Conservation (phyloP, 2,329 filamentous ascomycete species). For the Stagonosporopsis cucurbitacearum region DNA sequence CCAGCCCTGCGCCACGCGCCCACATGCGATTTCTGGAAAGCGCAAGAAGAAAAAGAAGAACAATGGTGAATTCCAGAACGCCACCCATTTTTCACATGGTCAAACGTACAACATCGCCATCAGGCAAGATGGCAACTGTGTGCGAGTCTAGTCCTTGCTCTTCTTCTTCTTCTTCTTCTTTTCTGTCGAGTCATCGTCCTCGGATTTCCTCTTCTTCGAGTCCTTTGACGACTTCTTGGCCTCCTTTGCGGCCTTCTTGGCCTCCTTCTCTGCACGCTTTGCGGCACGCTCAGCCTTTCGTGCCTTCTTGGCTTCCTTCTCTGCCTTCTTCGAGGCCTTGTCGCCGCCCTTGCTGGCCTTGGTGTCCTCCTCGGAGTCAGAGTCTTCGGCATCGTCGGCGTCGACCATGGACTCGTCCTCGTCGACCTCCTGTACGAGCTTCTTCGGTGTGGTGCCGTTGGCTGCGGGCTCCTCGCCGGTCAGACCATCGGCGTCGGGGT, state of each 20-base stretch:
- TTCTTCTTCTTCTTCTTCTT: slow-evolving; percentile 68
- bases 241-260: slow-evolving; percentile 61
- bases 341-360: slow-evolving; percentile 44
- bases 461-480: slow-evolving; percentile 70
- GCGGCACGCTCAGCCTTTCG: slow-evolving; percentile 48
- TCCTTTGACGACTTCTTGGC: slow-evolving; percentile 63
- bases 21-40: slow-evolving; percentile 13
- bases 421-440: slow-evolving; percentile 59
- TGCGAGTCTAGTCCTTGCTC: slow-evolving; percentile 48
- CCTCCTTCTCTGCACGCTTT: slow-evolving; percentile 51
- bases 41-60: slow-evolving; percentile 16
- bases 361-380: slow-evolving; percentile 37
- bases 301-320: slow-evolving; percentile 55
- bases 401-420: slow-evolving; percentile 52
- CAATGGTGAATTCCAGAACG: slow-evolving; percentile 19
- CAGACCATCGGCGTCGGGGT: slow-evolving; percentile 88
- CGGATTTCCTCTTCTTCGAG: slow-evolving; percentile 59
- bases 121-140: slow-evolving; percentile 1
- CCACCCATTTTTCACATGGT: slow-evolving; percentile 23
- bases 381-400: slow-evolving; percentile 45
- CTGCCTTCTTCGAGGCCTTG: slow-evolving; percentile 51
- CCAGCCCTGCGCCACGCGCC: slow-evolving; percentile 28
- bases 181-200: slow-evolving; percentile 58
- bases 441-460: slow-evolving; percentile 51
- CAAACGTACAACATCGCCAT: slow-evolving; percentile 17